Percentiles rank a stretch among this genome's conserved stretches.
These are phyloP conservation scores for Arabidopsis arenosa DNA, from an alignment of 345 rosid genomes.

Conservation along the genomic window DNA sequence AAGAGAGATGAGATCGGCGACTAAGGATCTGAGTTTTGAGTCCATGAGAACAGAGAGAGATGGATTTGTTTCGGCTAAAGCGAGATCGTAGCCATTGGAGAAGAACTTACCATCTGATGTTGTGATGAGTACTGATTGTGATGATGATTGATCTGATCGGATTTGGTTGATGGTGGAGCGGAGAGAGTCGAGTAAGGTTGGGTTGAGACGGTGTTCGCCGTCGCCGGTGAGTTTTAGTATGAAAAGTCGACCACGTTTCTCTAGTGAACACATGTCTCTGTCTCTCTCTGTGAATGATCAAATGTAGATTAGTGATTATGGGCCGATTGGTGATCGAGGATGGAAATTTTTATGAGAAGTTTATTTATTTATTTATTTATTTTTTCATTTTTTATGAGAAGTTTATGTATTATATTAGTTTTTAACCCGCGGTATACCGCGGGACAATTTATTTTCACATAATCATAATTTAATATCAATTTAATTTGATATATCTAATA, in stretches of 20 bases:
- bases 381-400: too few species aligned
- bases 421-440: too few species aligned
- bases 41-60: slow-evolving; percentile 52
- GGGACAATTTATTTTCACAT: too few species aligned
- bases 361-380: too few species aligned
- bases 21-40: slow-evolving; percentile 46
- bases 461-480: too few species aligned
- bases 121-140: slow-evolving; percentile 64
- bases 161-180: slow-evolving; percentile 52
- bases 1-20: slow-evolving; percentile 60
- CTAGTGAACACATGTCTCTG: slow-evolving; percentile 54
- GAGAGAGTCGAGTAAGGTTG: slow-evolving; percentile 50
- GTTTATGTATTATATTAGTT: too few species aligned
- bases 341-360: too few species aligned
- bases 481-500: too few species aligned
- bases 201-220: slow-evolving; percentile 69
- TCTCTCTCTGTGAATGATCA: not conserved
- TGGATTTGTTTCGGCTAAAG: slow-evolving; percentile 49
- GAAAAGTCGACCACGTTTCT: slow-evolving; percentile 61
- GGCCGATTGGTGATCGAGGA: too few species aligned
- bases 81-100: slow-evolving; percentile 86
- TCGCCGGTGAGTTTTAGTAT: slow-evolving; percentile 58
- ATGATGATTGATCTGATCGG: slow-evolving; percentile 49
- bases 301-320: not conserved
- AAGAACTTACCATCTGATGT: slow-evolving; percentile 76